Evolutionary conservation across 2,329 filamentous ascomycete species (phyloP), one percentile per base, ranked within the genome.

Genomic region (Fusarium oxysporum): DNA sequence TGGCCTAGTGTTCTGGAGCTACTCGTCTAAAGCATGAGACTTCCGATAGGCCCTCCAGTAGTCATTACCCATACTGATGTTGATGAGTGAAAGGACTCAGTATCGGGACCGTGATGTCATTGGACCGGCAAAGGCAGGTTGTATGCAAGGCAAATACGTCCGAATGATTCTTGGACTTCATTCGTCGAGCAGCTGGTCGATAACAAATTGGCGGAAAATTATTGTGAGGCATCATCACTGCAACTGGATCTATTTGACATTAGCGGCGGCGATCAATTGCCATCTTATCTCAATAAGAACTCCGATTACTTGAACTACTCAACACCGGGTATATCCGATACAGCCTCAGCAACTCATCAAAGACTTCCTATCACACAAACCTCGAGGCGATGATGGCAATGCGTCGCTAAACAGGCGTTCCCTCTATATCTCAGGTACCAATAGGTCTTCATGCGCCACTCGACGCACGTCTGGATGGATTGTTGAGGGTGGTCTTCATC

Each of bases 301-400:
- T 25, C 11, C 14, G 2, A 19, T 19, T 13, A 14, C 50, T 28
- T 28, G 13, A 6, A 54, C 45, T 11, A 10, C 11, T 17, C 19
- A 38, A 30, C 12, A 12, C 48, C 17, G 12, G 12, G 21, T 41
- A 41, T 41, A n/a, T 41, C 38, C 21, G 8, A 35, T 25, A 8
- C 5, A 41, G 30, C 14, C 37, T 11, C 43, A 8, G 38, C 9
- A 30, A 4, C 21, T 32, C 11, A n/a, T 41, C 21, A 17, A 30
- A 13, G 11, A 33, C 25, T 32, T 23, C 21, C 11, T 4, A 32
- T 14, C 25, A 12, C 6, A 17, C 8, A 2, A 14, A 7, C 9
- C 8, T 6, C 21, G 5, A n/a, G 10, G 9, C 1, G 21, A 28
- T 3, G 14, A 4, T 12, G 8, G 5, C 9, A n/a, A 28, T 16